Evolutionary conservation across 371 early-diverging fungal species (phyloP).

Genomic region (Actinomortierella ambigua): DNA sequence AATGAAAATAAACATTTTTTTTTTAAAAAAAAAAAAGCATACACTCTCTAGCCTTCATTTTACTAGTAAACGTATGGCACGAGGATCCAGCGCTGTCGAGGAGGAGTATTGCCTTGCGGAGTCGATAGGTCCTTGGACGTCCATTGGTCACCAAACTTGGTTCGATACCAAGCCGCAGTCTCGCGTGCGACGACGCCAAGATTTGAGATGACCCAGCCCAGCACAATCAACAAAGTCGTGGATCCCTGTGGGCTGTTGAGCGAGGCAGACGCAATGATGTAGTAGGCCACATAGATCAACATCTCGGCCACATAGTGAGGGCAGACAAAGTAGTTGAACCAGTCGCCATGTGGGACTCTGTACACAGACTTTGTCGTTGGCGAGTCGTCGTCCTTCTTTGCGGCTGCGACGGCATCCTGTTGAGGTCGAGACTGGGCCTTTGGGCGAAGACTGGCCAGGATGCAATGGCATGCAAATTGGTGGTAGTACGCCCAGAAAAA

Average conservation of each 20-base stretch:
- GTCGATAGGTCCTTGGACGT: conserved; percentile 15
- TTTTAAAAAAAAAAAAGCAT: too few species aligned
- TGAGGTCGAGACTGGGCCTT: too few species aligned
- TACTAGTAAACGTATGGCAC: conserved; percentile 52
- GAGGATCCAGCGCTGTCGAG: conserved; percentile 46
- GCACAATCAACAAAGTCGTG: conserved; percentile 47
- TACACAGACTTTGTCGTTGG: conserved; percentile 35
- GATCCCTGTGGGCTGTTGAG: conserved; percentile 6
- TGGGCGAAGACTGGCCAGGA: conserved; percentile 63
- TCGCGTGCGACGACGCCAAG: conserved; percentile 67
- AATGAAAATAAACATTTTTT: too few species aligned
- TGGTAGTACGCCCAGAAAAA: conserved; percentile 61
- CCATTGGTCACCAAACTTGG: conserved; percentile 50
- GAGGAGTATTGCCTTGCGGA: conserved; percentile 18
- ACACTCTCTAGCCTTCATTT: background rate
- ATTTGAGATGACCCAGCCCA: conserved; percentile 65
- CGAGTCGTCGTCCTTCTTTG: too few species aligned
- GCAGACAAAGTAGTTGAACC: conserved; percentile 68
- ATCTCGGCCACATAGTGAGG: conserved; percentile 83
- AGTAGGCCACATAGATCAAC: conserved; percentile 63
- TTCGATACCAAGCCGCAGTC: conserved; percentile 65
- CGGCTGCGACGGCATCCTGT: background rate
- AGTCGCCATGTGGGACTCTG: conserved; percentile 69
- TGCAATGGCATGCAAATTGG: conserved; percentile 68
- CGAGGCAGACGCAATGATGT: conserved; percentile 30